Evolutionary conservation across 2,329 filamentous ascomycete species (phyloP).

Genomic region (Calonectria multiphialidica): DNA sequence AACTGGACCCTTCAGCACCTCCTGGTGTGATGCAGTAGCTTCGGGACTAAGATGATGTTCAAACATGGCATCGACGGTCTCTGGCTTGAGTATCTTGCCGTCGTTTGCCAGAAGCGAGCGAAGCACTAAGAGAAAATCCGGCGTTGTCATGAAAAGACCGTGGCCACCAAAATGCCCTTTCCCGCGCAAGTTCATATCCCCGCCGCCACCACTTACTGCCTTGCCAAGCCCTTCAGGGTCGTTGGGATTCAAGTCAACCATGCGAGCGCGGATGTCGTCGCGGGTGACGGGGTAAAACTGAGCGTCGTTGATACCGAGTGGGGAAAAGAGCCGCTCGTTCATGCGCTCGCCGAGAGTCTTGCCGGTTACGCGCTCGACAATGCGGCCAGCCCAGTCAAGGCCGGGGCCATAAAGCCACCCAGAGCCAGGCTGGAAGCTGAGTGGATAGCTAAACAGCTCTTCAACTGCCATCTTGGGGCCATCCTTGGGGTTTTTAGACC

Average conservation of each 20-base stretch:
- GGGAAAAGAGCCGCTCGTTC: constrained; percentile 56
- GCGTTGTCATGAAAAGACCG: constrained; percentile 52
- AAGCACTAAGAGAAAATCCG: constrained; percentile 59
- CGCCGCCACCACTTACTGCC: constrained; percentile 50
- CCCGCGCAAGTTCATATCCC: constrained; percentile 47
- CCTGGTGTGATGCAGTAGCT: constrained; percentile 41
- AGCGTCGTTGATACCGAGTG: constrained; percentile 55
- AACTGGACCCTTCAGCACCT: constrained; percentile 44
- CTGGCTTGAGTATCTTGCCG: constrained; percentile 56
- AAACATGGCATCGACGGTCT: constrained; percentile 60
- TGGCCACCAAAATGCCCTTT: constrained; percentile 59
- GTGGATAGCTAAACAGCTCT: constrained; percentile 56
- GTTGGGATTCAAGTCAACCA: constrained; percentile 53
- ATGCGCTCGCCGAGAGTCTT: constrained; percentile 57
- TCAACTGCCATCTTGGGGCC: constrained; percentile 50
- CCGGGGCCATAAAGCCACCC: constrained; percentile 63
- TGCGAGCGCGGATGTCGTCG: constrained; percentile 48
- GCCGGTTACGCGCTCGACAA: constrained; percentile 62
- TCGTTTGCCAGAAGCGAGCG: constrained; percentile 62
- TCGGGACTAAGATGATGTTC: constrained; percentile 56
- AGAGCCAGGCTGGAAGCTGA: constrained; percentile 63
- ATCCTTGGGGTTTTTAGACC: constrained; percentile 13
- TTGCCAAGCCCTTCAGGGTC: constrained; percentile 51
- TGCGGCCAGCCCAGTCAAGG: constrained; percentile 65
- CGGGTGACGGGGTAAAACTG: constrained; percentile 54